Conservation (phyloP, 345 rosid genomes). For the Toxicodendron radicans region DNA sequence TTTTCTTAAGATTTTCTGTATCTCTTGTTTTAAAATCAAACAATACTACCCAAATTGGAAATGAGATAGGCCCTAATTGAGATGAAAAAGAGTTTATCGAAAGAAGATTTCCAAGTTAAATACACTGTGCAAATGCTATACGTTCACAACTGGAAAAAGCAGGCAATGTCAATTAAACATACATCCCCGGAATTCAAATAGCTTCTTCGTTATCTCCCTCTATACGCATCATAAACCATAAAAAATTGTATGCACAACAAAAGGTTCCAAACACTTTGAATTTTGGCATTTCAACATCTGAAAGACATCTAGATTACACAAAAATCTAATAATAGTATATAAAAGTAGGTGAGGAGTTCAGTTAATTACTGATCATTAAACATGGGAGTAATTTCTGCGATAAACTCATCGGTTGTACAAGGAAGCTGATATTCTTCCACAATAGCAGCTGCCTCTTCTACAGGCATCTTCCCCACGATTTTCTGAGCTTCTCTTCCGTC, state of each 20-base stretch:
- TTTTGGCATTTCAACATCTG: background rate
- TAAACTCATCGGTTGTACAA: slow-evolving; percentile 65
- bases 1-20: background rate
- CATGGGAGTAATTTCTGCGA: slow-evolving; percentile 56
- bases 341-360: slow-evolving; percentile 8
- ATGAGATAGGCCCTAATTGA: background rate
- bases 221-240: background rate
- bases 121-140: background rate
- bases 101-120: background rate
- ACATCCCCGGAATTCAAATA: background rate
- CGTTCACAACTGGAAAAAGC: background rate
- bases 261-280: background rate
- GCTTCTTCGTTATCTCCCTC: background rate
- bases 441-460: slow-evolving; percentile 73
- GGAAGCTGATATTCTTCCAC: slow-evolving; percentile 85
- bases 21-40: no score
- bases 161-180: background rate
- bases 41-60: no score
- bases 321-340: background rate
- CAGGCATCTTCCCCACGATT: slow-evolving; percentile 67
- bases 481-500: slow-evolving; percentile 80
- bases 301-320: background rate
- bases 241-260: background rate
- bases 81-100: background rate
- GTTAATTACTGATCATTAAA: slow-evolving; percentile 59